phyloP scores from a whole-genome alignment of 495 filamentous ascomycete genomes.

The Penicillium argentinense region DNA sequence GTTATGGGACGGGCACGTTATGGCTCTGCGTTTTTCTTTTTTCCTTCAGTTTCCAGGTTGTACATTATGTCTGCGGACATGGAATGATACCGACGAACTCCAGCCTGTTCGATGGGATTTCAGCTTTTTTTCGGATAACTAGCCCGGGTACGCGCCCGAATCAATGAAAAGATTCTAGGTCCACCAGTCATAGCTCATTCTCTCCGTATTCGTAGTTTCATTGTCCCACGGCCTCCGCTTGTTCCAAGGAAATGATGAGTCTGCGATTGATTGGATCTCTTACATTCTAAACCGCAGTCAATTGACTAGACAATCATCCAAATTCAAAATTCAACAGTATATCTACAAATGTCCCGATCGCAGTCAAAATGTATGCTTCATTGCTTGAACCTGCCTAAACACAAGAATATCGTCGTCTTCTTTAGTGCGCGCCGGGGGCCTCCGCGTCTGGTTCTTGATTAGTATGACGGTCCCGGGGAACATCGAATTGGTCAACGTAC shows the following conservation, averaged over 20 bases:
- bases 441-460: conserved; percentile 17
- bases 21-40: conserved; percentile 71
- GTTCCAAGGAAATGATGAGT: too few relatives aligned
- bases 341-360: neutral
- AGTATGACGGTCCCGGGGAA: too few relatives aligned
- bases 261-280: too few relatives aligned
- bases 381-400: too few relatives aligned
- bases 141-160: conserved; percentile 15
- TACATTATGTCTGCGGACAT: conserved; percentile 90
- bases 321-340: too few relatives aligned
- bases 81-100: conserved; percentile 47
- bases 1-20: conserved; percentile 78
- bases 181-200: conserved; percentile 8
- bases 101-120: conserved; percentile 33
- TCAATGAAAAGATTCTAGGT: conserved; percentile 35
- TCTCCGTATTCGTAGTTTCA: neutral
- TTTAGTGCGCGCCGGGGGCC: conserved; percentile 20
- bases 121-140: conserved; percentile 30
- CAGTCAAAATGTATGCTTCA: too few relatives aligned
- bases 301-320: too few relatives aligned
- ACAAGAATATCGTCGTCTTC: too few relatives aligned
- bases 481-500: too few relatives aligned
- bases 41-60: conserved; percentile 76
- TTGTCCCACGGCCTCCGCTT: neutral
- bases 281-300: too few relatives aligned